Conservation (phyloP, 768 basidiomycete genomes). For the Myochromella boudieri region DNA sequence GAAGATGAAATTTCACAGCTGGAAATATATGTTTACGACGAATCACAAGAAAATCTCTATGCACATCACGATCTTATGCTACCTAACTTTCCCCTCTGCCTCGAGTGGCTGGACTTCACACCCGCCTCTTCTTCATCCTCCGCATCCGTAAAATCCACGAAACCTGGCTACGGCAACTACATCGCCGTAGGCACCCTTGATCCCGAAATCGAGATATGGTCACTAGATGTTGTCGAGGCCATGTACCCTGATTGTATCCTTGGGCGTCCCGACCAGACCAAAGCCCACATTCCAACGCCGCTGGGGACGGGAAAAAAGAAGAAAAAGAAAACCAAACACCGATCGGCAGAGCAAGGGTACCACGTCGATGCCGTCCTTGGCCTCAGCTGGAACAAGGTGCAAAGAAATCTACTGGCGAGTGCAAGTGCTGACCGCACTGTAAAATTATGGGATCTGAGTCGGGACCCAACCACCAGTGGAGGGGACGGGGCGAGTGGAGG, state of each 20-base stretch:
- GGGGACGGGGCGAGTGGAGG: conserved; percentile 46
- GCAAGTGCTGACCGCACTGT: conserved; percentile 94
- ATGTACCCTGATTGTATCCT: conserved; percentile 93
- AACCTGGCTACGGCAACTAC: conserved; percentile 71
- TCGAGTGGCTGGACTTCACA: conserved; percentile 99
- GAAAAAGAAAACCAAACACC: conserved; percentile 79
- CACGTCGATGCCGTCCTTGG: conserved; percentile 95
- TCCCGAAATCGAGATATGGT: conserved; percentile 99
- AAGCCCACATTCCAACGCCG: conserved; percentile 74
- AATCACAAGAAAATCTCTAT: conserved; percentile 87
- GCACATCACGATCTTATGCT: conserved; percentile 98
- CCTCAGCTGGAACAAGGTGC: conserved; percentile 88
- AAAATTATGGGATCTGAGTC: conserved; percentile 93
- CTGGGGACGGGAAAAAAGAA: conserved; percentile 97
- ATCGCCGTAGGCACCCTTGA: conserved; percentile 97
- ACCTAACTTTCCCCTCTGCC: conserved; percentile 95
- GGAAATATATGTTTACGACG: conserved; percentile 95
- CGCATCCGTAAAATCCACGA: conserved; percentile 24
- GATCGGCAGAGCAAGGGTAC: conserved; percentile 58
- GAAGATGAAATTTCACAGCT: conserved; percentile 96
- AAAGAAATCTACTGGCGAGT: conserved; percentile 89
- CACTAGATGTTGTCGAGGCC: conserved; percentile 87
- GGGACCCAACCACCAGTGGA: conserved; percentile 50
- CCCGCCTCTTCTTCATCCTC: conserved; percentile 54
- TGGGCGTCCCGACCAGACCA: conserved; percentile 83